Percentiles rank a stretch among this genome's conserved stretches.
phyloP scores from a whole-genome alignment of 805 yeast genomes.

The Metschnikowia matae region DNA sequence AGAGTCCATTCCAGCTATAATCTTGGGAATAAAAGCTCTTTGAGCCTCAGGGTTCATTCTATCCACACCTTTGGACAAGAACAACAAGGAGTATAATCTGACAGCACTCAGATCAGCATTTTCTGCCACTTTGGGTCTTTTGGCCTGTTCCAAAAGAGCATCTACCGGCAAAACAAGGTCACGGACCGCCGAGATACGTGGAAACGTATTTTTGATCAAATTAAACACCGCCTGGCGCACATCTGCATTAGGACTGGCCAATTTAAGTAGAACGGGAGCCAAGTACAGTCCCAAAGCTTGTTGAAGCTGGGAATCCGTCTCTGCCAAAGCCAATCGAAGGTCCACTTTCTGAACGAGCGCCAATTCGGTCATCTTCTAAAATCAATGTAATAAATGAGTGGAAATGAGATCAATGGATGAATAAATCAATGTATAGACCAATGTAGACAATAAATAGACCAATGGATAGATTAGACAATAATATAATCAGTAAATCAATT shows the following conservation, averaged over 20 bases:
- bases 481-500: too few species aligned
- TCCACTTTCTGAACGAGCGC: constrained; percentile 69
- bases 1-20: constrained; percentile 44
- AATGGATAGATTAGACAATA: too few species aligned
- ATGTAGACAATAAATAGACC: too few species aligned
- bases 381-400: too few species aligned
- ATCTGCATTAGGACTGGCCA: constrained; percentile 62
- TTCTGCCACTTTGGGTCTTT: constrained; percentile 45
- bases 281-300: constrained; percentile 57
- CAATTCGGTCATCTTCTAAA: background rate
- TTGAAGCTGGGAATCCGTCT: constrained; percentile 61
- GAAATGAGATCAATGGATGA: background rate
- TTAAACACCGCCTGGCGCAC: constrained; percentile 68
- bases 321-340: constrained; percentile 73
- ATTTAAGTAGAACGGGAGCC: constrained; percentile 73
- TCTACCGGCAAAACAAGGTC: constrained; percentile 58
- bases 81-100: constrained; percentile 57
- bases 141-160: constrained; percentile 61
- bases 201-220: constrained; percentile 61
- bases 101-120: constrained; percentile 48
- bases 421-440: too few species aligned
- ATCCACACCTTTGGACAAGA: constrained; percentile 65
- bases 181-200: constrained; percentile 57
- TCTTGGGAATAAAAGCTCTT: constrained; percentile 41
- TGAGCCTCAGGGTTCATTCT: constrained; percentile 41